A percentile compares a stretch with the other conserved stretches of the same genome.
phyloP scores from a whole-genome alignment of 768 basidiomycete genomes.

The Tylopilus balloui region DNA sequence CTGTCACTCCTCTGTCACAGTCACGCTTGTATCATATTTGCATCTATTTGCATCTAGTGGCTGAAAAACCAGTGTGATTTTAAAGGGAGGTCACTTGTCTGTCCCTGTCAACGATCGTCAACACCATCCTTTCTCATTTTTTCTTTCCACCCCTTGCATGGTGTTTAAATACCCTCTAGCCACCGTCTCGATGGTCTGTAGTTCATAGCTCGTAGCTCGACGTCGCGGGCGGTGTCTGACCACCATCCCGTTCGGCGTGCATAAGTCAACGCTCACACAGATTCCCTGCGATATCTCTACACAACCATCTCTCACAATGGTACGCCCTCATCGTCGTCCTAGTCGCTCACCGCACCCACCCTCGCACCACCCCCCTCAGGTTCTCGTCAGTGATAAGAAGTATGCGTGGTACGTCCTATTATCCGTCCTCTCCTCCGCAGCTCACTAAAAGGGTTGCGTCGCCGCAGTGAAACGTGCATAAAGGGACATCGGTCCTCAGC shows the following conservation, averaged over 20 bases:
- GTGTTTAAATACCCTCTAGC: conserved; percentile 41
- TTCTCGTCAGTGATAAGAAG: conserved; percentile 71
- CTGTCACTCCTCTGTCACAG: conserved; percentile 10
- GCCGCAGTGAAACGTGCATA: conserved; percentile 80
- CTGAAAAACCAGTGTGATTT: conserved; percentile 23
- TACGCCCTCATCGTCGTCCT: conserved; percentile 22
- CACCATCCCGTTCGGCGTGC: conserved; percentile 35
- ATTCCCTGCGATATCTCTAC: background rate
- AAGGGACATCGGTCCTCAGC: conserved; percentile 89
- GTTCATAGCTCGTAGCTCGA: conserved; percentile 47
- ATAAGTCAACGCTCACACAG: conserved; percentile 3
- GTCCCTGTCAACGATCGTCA: conserved; percentile 47
- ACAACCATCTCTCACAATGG: conserved; percentile 37
- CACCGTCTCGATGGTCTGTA: conserved; percentile 26
- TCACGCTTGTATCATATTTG: conserved; percentile 10
- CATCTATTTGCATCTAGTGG: conserved; percentile 24
- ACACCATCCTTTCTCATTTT: conserved; percentile 35
- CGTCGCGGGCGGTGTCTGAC: conserved; percentile 55
- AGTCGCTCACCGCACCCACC: conserved; percentile 1
- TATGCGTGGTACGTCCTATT: conserved; percentile 67
- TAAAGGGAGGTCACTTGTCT: conserved; percentile 20
- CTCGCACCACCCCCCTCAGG: conserved; percentile 41
- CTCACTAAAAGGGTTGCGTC: conserved; percentile 1
- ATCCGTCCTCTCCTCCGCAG: background rate
- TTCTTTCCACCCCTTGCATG: conserved; percentile 33